These are phyloP conservation scores for Acephala macrosclerotiorum DNA, from an alignment of 2,329 filamentous ascomycete species.

Conservation along the genomic window DNA sequence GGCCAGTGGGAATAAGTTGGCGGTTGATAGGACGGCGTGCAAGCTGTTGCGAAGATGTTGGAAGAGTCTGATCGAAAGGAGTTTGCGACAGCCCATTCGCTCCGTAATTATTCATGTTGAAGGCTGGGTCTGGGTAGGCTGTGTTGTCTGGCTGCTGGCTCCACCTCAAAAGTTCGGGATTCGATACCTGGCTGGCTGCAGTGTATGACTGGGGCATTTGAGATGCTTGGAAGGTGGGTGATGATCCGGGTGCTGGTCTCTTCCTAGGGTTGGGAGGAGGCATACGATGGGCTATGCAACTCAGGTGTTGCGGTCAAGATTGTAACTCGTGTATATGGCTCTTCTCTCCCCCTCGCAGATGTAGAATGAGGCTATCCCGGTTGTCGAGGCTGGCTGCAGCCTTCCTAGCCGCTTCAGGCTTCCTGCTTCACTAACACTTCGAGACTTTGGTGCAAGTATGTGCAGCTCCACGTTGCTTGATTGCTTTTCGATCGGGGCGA, in stretches of 20 bases:
- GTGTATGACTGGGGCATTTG: constrained; percentile 59
- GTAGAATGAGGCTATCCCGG: constrained; percentile 14
- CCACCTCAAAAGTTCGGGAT: constrained; percentile 63
- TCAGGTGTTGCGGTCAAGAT: constrained; percentile 21
- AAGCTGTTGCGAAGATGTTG: constrained; percentile 41
- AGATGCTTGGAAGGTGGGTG: constrained; percentile 64
- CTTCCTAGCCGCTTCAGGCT: constrained; percentile 38
- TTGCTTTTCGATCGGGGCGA: constrained; percentile 26
- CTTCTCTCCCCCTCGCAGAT: constrained; percentile 16
- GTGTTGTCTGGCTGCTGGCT: constrained; percentile 48
- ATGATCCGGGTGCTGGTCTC: constrained; percentile 75
- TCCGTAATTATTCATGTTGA: constrained; percentile 39
- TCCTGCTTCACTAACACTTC: constrained; percentile 25
- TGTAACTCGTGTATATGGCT: constrained; percentile 9
- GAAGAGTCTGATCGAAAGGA: constrained; percentile 37
- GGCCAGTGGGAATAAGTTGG: constrained; percentile 41
- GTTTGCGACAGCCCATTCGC: constrained; percentile 34
- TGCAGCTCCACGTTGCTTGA: constrained; percentile 22
- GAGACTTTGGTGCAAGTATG: constrained; percentile 20
- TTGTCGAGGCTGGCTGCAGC: constrained; percentile 43
- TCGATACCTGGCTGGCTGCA: constrained; percentile 51
- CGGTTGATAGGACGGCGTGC: constrained; percentile 43
- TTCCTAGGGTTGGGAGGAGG: constrained; percentile 66
- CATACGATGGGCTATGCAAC: constrained; percentile 38
- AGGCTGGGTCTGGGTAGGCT: constrained; percentile 46